Percentiles rank a stretch among this genome's conserved stretches.
Conservation (phyloP, 1,284 basidiomycete species). For the Ganoderma meredithae region DNA sequence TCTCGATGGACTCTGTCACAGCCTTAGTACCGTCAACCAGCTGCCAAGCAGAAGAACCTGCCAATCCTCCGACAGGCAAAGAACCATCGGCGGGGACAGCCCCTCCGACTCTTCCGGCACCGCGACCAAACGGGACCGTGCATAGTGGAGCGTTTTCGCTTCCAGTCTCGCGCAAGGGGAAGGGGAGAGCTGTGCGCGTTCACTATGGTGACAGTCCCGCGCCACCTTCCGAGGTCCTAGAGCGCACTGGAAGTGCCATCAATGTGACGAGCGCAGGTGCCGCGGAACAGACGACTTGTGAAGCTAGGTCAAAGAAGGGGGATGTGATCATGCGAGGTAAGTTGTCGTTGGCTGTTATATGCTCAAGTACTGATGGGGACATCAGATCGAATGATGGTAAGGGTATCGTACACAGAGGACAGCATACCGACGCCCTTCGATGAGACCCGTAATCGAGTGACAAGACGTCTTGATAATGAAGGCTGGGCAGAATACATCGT, state of each 20-base stretch:
- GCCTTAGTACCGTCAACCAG: slow-evolving; percentile 21
- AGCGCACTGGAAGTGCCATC: slow-evolving; percentile 57
- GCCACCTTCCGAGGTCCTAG: slow-evolving; percentile 65
- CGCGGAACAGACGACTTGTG: slow-evolving; percentile 42
- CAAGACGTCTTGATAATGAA: slow-evolving; percentile 67
- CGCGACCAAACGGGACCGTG: not conserved
- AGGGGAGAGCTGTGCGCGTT: slow-evolving; percentile 38
- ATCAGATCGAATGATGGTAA: slow-evolving; percentile 85
- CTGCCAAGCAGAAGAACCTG: not conserved
- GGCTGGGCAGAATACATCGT: slow-evolving; percentile 84
- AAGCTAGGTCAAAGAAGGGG: slow-evolving; percentile 45
- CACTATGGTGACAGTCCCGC: slow-evolving; percentile 51
- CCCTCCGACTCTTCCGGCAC: not conserved
- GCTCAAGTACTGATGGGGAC: slow-evolving; percentile 34
- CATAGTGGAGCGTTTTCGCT: not conserved
- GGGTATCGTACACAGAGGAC: slow-evolving; percentile 69
- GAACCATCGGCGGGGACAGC: not conserved
- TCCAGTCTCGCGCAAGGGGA: slow-evolving; percentile 32
- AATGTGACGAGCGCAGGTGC: slow-evolving; percentile 70
- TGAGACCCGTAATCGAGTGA: slow-evolving; percentile 69
- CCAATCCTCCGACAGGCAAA: no score
- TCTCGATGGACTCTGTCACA: slow-evolving; percentile 26
- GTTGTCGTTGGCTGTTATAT: slow-evolving; percentile 14
- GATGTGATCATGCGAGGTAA: slow-evolving; percentile 71
- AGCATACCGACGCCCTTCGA: slow-evolving; percentile 65